Percentiles rank a stretch among this genome's conserved stretches.
These are phyloP conservation scores for Fragaria ananassa DNA, from an alignment of 306 rosid species.

Conservation along the genomic window DNA sequence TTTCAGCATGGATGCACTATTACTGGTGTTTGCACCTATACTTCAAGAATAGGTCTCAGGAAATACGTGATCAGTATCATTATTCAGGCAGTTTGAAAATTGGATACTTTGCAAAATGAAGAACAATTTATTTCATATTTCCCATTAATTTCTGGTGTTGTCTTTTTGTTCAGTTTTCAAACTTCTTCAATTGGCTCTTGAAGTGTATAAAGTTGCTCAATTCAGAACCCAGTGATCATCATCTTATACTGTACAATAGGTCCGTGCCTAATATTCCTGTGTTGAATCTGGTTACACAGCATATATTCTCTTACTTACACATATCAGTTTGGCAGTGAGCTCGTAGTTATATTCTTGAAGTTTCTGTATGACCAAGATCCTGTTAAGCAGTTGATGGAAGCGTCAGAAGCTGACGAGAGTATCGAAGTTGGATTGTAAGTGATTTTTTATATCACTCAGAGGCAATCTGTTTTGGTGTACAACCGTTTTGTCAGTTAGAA, in stretches of 20 bases:
- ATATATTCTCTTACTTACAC: constrained; percentile 26
- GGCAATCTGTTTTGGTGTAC: constrained; percentile 5
- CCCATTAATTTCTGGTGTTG: constrained; percentile 12
- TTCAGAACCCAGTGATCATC: constrained; percentile 97
- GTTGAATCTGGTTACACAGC: constrained; percentile 15
- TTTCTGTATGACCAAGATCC: constrained; percentile 93
- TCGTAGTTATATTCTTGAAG: constrained; percentile 77
- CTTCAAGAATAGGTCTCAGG: neutral
- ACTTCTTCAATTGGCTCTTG: constrained; percentile 96
- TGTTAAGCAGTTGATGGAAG: constrained; percentile 76
- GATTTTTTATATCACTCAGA: constrained; percentile 4
- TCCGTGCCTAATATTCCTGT: constrained; percentile 28
- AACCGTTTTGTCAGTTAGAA: constrained; percentile 17
- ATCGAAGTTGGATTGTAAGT: constrained; percentile 82
- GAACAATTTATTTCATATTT: neutral
- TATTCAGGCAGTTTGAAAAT: neutral
- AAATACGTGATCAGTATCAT: neutral
- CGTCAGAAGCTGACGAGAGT: constrained; percentile 52
- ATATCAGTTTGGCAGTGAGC: constrained; percentile 73
- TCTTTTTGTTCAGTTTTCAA: constrained; percentile 66
- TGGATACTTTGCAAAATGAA: neutral
- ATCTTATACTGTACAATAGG: constrained; percentile 86
- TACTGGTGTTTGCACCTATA: neutral
- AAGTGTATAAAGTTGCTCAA: constrained; percentile 81
- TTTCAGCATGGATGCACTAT: neutral